phyloP scores from a whole-genome alignment of 2,329 filamentous ascomycete genomes.

The Aspergillus ochraceus region DNA sequence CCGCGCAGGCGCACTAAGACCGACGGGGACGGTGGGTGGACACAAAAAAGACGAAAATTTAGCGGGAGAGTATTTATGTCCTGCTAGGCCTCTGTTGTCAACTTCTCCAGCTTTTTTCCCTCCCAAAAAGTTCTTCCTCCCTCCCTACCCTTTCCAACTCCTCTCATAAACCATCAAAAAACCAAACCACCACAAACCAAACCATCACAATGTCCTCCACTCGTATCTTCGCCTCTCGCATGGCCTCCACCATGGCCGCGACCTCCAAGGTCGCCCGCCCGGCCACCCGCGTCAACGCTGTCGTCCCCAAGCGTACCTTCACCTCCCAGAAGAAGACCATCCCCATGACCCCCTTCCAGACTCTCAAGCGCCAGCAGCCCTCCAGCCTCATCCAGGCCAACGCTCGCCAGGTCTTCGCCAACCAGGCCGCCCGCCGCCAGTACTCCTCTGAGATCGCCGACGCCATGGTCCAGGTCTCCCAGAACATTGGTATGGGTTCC shows the following conservation, averaged over 20 bases:
- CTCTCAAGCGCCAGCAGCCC: slow-evolving; percentile 72
- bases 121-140: slow-evolving; percentile 30
- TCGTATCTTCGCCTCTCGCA: slow-evolving; percentile 74
- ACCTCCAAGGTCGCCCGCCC: slow-evolving; percentile 80
- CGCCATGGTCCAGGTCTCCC: slow-evolving; percentile 86
- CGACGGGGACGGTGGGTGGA: slow-evolving; percentile 29
- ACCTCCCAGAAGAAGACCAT: slow-evolving; percentile 42
- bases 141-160: slow-evolving; percentile 25
- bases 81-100: slow-evolving; percentile 30
- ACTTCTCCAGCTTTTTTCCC: slow-evolving; percentile 36
- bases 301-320: slow-evolving; percentile 71
- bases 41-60: slow-evolving; percentile 37
- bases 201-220: slow-evolving; percentile 75
- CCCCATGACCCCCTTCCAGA: slow-evolving; percentile 61
- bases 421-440: slow-evolving; percentile 67
- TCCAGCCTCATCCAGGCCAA: slow-evolving; percentile 66
- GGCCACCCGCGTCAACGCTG: slow-evolving; percentile 64
- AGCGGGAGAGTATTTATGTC: slow-evolving; percentile 40
- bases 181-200: slow-evolving; percentile 21
- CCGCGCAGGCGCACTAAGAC: slow-evolving; percentile 30
- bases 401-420: slow-evolving; percentile 59
- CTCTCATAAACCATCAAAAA: slow-evolving; percentile 20
- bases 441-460: slow-evolving; percentile 84
- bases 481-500: slow-evolving; percentile 86
- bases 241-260: slow-evolving; percentile 65